These are phyloP conservation scores for Bruguiera gymnorhiza DNA, from an alignment of 345 rosid species.

Conservation along the genomic window DNA sequence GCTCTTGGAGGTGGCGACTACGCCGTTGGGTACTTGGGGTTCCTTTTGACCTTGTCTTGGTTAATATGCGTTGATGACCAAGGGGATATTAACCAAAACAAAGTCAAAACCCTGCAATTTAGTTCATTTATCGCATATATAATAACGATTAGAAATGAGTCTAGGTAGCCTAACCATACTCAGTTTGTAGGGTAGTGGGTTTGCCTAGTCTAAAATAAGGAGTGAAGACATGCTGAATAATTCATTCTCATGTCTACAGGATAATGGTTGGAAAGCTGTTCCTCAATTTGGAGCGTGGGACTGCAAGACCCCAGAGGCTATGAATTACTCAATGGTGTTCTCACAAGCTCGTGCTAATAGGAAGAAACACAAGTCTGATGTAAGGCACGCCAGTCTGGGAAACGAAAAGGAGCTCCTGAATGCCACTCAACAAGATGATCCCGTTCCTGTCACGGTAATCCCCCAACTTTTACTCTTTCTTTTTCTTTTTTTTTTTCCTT, in stretches of 20 bases:
- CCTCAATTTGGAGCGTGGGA: conserved; percentile 92
- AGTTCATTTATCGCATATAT: not conserved
- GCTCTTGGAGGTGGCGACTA: too few species aligned
- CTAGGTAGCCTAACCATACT: not conserved
- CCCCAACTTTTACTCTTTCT: not conserved
- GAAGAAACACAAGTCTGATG: conserved; percentile 50
- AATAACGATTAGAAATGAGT: not conserved
- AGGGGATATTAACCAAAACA: conserved; percentile 24
- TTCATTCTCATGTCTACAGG: conserved; percentile 22
- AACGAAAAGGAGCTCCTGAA: conserved; percentile 44
- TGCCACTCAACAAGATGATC: conserved; percentile 37
- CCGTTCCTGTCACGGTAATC: conserved; percentile 52
- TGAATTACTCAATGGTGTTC: conserved; percentile 65
- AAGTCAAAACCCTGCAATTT: not conserved
- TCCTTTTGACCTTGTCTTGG: conserved; percentile 13
- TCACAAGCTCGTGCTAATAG: conserved; percentile 60
- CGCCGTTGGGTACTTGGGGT: not conserved
- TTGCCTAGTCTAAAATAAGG: not conserved
- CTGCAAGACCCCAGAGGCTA: conserved; percentile 37
- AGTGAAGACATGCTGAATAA: not conserved
- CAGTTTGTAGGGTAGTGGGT: not conserved
- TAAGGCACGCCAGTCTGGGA: conserved; percentile 45
- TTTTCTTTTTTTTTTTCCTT: not conserved
- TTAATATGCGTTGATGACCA: conserved; percentile 22
- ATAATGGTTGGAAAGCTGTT: conserved; percentile 42